Base-by-base conservation (phyloP, 345 rosid genomes). In the Salix exigua region DNA sequence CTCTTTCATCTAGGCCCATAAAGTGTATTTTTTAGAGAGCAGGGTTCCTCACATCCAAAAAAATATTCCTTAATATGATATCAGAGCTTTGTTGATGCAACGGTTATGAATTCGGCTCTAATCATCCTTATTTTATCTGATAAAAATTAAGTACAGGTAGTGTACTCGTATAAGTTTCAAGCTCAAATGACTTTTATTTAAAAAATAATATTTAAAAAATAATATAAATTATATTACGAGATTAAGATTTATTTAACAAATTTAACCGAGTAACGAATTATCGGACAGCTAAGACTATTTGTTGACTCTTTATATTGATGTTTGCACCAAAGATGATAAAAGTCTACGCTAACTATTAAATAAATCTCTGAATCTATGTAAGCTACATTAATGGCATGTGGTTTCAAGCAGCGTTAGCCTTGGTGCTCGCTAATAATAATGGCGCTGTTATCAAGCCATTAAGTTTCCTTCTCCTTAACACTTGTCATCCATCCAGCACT, bases 351-450 rank as follows among this genome's bases (percentile, higher is more conserved):
- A 26, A 5, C 6, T 1, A 7, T 60, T 31, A 42, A 72, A 42
- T 5, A 44, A 40, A 58, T 58, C 62, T 31, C n/a, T 48, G 19
- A 31, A 75, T 75, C 40, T 48, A 33, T 58, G 17, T 23, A 7
- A 51, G 69, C 66, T 13, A 30, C 40, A 23, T 66, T 77, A 37
- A 65, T 40, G 76, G 72, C 17, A 35, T 66, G 71, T 71, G 80
- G 35, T 28, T 42, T 14, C 38, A 50, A 62, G 75, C 72, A 8
- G 61, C 61, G 8, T 55, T 11, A n/a, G 61, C 61, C 62, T 8
- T 2, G 61, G 61, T 53, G 62, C 28, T n/a, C 62, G 26, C 26
- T 58, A 3, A n/a, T 10, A 3, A n/a, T 10, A n/a, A 10, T 23
- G 62, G 62, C 28, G 61, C 13, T 58, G 62, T 18, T 51, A 19